Evolutionary conservation across 495 filamentous ascomycete species (phyloP).

Genomic region (Neurospora cerealis): DNA sequence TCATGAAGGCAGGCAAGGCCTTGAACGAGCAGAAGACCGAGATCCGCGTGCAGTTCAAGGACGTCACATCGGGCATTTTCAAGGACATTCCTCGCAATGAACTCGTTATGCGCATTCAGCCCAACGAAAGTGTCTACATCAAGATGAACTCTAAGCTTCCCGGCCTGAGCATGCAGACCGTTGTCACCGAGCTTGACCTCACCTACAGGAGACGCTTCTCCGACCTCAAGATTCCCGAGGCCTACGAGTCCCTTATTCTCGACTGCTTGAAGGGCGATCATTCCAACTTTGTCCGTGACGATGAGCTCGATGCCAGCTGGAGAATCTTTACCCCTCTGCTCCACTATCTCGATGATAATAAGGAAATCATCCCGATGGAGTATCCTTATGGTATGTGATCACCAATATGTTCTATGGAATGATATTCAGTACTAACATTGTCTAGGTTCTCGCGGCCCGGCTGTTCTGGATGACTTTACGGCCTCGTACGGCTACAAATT

Average conservation of each 20-base stretch:
- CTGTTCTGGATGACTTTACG: conserved; percentile 96
- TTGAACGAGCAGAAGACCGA: conserved; percentile 99
- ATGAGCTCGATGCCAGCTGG: conserved; percentile 97
- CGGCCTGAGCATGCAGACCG: conserved; percentile 98
- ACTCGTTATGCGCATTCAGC: conserved; percentile 97
- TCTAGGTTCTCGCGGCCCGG: conserved; percentile 87
- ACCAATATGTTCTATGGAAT: neutral
- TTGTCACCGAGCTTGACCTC: conserved; percentile 95
- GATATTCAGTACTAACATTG: conserved; percentile 6
- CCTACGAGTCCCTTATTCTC: conserved; percentile 94
- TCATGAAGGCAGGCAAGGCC: conserved; percentile 98
- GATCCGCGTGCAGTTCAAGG: conserved; percentile 98
- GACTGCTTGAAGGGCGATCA: conserved; percentile 98
- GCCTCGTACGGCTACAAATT: conserved; percentile 98
- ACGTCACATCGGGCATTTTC: conserved; percentile 98
- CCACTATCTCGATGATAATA: conserved; percentile 97
- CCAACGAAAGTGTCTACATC: conserved; percentile 98
- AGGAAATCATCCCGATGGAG: conserved; percentile 99
- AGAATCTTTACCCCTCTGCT: conserved; percentile 95
- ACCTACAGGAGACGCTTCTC: conserved; percentile 98
- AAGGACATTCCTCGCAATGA: conserved; percentile 99
- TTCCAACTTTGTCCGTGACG: conserved; percentile 99
- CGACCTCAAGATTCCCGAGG: conserved; percentile 98
- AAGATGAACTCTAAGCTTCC: conserved; percentile 99
- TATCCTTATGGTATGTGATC: conserved; percentile 89